Percentiles rank a stretch among this genome's conserved stretches.
Conservation (phyloP, 805 yeast genomes). For the Sugiyamaella boreocaroliniensis region DNA sequence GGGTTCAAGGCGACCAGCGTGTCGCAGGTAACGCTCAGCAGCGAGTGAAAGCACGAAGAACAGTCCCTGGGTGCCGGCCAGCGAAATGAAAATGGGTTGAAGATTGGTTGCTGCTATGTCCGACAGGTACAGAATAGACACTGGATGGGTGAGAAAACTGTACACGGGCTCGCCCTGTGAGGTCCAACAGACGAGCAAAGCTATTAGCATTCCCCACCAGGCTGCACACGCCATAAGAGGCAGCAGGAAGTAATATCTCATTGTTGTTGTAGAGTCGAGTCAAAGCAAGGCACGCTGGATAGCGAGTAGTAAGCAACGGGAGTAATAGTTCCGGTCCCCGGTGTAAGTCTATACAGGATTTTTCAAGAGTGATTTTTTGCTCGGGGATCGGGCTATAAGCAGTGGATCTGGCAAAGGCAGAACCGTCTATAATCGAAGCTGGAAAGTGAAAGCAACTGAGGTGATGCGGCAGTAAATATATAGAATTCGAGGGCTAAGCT, state of each 20-base stretch:
- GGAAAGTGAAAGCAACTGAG: no score
- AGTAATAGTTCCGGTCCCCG: no score
- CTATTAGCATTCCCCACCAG: slow-evolving; percentile 91
- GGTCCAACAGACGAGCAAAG: slow-evolving; percentile 73
- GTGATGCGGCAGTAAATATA: no score
- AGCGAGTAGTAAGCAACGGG: no score
- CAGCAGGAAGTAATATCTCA: slow-evolving; percentile 35
- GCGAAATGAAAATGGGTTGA: slow-evolving; percentile 75
- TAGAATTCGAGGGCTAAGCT: no score
- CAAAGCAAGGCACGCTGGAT: no score
- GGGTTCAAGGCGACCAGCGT: slow-evolving; percentile 48
- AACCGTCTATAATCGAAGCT: no score
- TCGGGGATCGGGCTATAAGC: no score
- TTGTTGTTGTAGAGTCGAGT: no score
- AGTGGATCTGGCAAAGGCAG: no score
- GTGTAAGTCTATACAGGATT: no score
- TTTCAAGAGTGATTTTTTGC: no score
- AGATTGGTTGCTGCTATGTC: slow-evolving; percentile 84
- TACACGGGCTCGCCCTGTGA: slow-evolving; percentile 72
- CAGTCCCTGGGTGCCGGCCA: slow-evolving; percentile 71
- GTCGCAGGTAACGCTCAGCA: slow-evolving; percentile 58
- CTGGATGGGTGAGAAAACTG: slow-evolving; percentile 42
- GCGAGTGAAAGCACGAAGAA: slow-evolving; percentile 59
- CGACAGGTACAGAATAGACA: slow-evolving; percentile 57
- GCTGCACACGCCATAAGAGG: slow-evolving; percentile 62